Conservation (phyloP, 2,329 filamentous ascomycete species). For the Diaporthe sp. region DNA sequence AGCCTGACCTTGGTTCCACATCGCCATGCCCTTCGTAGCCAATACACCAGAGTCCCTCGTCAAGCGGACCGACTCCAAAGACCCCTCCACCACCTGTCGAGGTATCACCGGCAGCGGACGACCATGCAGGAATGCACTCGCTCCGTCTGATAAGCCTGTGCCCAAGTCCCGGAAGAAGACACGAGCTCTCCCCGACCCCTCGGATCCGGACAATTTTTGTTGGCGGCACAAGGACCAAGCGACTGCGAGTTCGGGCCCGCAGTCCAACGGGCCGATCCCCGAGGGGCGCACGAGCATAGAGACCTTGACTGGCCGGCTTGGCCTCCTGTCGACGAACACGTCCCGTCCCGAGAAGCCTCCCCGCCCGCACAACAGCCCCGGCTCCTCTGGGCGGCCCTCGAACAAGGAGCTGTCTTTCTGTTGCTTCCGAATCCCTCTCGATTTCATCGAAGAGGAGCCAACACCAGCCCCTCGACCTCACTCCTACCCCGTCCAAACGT, state of each 20-base stretch:
- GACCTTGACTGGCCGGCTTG: slow-evolving; percentile 84
- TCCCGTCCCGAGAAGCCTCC: slow-evolving; percentile 49
- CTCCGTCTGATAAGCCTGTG: slow-evolving; percentile 55
- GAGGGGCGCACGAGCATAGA: slow-evolving; percentile 84
- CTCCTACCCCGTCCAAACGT: slow-evolving; percentile 59
- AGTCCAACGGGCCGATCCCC: slow-evolving; percentile 64
- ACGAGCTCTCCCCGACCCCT: slow-evolving; percentile 61
- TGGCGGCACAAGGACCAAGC: slow-evolving; percentile 97
- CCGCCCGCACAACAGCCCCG: slow-evolving; percentile 32
- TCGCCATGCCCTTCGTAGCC: slow-evolving; percentile 72
- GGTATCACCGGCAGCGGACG: slow-evolving; percentile 87
- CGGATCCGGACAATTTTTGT: slow-evolving; percentile 80
- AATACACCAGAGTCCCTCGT: slow-evolving; percentile 86
- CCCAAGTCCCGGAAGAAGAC: slow-evolving; percentile 45
- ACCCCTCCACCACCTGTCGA: slow-evolving; percentile 86
- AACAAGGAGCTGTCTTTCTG: slow-evolving; percentile 56
- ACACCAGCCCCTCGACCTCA: slow-evolving; percentile 57
- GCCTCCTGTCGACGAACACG: slow-evolving; percentile 74
- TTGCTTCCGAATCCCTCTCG: slow-evolving; percentile 64
- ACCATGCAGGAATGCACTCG: slow-evolving; percentile 81
- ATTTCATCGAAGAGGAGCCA: slow-evolving; percentile 51
- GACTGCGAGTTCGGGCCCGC: slow-evolving; percentile 59
- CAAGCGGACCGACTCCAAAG: slow-evolving; percentile 84
- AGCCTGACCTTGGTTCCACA: slow-evolving; percentile 41
- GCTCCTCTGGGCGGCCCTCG: slow-evolving; percentile 27